Evolutionary conservation across 371 early-diverging fungal genomes (phyloP).

Genomic region (Phascolomyces articulosus): DNA sequence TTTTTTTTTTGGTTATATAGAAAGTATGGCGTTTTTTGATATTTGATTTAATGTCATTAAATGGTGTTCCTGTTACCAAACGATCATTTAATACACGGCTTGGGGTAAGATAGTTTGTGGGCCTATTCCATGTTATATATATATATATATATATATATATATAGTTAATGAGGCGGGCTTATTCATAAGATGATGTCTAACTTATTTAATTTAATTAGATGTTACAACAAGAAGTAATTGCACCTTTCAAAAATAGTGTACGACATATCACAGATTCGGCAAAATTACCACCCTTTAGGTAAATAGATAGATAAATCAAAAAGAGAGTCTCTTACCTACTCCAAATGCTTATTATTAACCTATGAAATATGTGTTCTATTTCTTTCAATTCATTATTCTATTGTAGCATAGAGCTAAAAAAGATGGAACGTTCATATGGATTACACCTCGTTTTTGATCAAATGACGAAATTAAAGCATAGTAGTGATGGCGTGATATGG

Average conservation of each 20-base stretch:
- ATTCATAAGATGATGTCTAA: too few species aligned
- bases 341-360: too few species aligned
- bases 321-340: too few species aligned
- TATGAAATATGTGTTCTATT: too few species aligned
- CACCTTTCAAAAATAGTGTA: conserved; percentile 48
- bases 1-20: too few species aligned
- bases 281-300: conserved; percentile 67
- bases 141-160: not conserved
- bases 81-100: conserved; percentile 68
- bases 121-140: not conserved
- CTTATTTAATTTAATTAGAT: too few species aligned
- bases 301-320: too few species aligned
- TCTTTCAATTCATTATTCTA: too few species aligned
- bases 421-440: conserved; percentile 67
- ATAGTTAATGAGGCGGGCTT: too few species aligned
- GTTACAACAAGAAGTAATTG: conserved; percentile 68
- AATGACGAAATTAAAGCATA: conserved; percentile 72
- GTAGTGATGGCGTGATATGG: conserved; percentile 90
- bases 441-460: conserved; percentile 62
- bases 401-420: conserved; percentile 57
- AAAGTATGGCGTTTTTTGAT: conserved; percentile 66
- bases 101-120: conserved; percentile 59
- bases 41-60: conserved; percentile 71
- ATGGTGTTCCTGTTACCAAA: conserved; percentile 59
- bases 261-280: conserved; percentile 42